phyloP scores from a whole-genome alignment of 306 rosid species.

The Comarum palustre region DNA sequence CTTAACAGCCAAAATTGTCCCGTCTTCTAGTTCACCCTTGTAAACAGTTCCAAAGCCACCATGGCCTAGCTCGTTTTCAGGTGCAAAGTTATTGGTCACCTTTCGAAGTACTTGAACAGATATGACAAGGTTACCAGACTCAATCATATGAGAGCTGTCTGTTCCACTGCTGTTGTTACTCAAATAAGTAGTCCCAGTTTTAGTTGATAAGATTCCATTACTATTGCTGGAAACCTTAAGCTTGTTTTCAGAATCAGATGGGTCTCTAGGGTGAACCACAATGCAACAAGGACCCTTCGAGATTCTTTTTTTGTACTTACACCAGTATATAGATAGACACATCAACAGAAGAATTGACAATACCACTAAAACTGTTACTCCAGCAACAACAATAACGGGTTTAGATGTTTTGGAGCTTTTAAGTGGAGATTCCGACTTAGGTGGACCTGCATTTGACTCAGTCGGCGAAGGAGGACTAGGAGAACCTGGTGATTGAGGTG shows the following conservation, averaged over 20 bases:
- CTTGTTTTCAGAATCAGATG: slow-evolving; percentile 47
- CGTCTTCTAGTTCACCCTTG: slow-evolving; percentile 74
- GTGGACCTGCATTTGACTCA: slow-evolving; percentile 24
- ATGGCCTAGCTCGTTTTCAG: slow-evolving; percentile 68
- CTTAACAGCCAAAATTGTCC: slow-evolving; percentile 72
- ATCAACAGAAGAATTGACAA: slow-evolving; percentile 26
- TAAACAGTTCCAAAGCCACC: slow-evolving; percentile 92
- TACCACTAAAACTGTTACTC: slow-evolving; percentile 26
- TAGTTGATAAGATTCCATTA: slow-evolving; percentile 48
- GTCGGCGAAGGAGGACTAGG: slow-evolving; percentile 21
- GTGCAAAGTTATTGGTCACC: slow-evolving; percentile 54
- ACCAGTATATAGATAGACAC: slow-evolving; percentile 37
- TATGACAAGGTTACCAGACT: slow-evolving; percentile 50
- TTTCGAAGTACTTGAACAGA: slow-evolving; percentile 67
- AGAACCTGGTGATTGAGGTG: slow-evolving; percentile 22
- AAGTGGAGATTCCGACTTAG: slow-evolving; percentile 28
- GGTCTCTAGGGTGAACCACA: slow-evolving; percentile 64
- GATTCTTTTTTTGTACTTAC: slow-evolving; percentile 37
- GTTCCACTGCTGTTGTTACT: slow-evolving; percentile 51
- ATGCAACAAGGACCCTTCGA: slow-evolving; percentile 45
- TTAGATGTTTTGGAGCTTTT: slow-evolving; percentile 27
- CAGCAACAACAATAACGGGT: slow-evolving; percentile 30
- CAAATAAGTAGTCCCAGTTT: slow-evolving; percentile 43
- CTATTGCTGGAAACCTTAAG: slow-evolving; percentile 49
- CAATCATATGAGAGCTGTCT: slow-evolving; percentile 45